phyloP scores from a whole-genome alignment of 2,329 filamentous ascomycete genomes.

The Fusarium sp. region DNA sequence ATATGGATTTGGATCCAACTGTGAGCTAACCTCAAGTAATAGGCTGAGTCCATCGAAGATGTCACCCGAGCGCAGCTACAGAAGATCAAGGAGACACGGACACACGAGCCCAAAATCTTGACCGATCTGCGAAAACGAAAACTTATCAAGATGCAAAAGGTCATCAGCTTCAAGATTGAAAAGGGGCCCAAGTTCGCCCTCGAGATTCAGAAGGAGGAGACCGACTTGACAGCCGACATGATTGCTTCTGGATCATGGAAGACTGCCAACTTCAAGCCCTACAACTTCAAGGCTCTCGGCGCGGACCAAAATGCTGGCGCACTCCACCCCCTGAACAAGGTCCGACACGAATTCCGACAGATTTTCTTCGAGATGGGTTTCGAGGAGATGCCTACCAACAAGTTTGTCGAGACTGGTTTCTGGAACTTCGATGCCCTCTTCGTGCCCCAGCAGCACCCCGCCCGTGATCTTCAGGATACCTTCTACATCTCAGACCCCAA shows the following conservation, averaged over 20 bases:
- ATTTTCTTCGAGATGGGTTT: constrained; percentile 99
- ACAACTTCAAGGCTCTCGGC: constrained; percentile 79
- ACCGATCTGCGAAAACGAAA: constrained; percentile 92
- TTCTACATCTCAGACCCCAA: constrained; percentile 97
- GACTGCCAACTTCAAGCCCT: constrained; percentile 86
- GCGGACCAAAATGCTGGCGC: constrained; percentile 70
- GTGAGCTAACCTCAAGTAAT: constrained; percentile 7
- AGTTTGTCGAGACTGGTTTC: constrained; percentile 96
- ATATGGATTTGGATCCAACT: not conserved
- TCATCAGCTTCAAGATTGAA: constrained; percentile 82
- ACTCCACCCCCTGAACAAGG: constrained; percentile 85
- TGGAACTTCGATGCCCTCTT: constrained; percentile 99
- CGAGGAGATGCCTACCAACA: constrained; percentile 95
- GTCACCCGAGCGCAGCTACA: constrained; percentile 79
- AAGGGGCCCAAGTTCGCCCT: constrained; percentile 91
- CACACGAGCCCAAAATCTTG: constrained; percentile 79
- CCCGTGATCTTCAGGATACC: constrained; percentile 96
- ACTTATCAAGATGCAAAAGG: constrained; percentile 84
- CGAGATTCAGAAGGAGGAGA: constrained; percentile 91
- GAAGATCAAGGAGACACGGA: constrained; percentile 75
- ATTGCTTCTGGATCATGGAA: constrained; percentile 90
- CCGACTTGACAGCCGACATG: constrained; percentile 95
- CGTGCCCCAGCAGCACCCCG: constrained; percentile 94
- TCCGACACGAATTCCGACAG: constrained; percentile 92
- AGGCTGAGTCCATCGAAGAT: constrained; percentile 81